These are phyloP conservation scores for Tolypocladium pustulatum DNA, from an alignment of 2,329 filamentous ascomycete species.

Conservation along the genomic window DNA sequence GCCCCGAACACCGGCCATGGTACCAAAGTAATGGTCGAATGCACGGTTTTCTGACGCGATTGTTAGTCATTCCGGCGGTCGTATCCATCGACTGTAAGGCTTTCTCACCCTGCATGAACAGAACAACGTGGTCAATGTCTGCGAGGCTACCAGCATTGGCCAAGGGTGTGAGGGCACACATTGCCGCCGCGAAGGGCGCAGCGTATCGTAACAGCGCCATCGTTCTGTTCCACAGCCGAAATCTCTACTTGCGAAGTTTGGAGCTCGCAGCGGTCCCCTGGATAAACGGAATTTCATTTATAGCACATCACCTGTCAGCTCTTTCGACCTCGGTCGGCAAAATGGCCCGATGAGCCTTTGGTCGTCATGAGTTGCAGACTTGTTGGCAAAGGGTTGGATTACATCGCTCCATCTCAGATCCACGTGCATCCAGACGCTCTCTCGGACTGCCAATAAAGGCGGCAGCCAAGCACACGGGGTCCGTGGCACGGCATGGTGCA, in stretches of 20 bases:
- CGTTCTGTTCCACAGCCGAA: not conserved
- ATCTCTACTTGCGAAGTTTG: not conserved
- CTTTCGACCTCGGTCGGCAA: not conserved
- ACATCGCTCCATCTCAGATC: not conserved
- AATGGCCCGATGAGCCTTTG: not conserved
- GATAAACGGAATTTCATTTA: not conserved
- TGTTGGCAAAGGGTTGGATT: not conserved
- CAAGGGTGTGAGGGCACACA: not conserved
- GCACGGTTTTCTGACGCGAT: conserved; percentile 18
- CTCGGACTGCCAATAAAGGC: not conserved
- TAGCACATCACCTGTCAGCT: not conserved
- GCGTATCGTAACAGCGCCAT: not conserved
- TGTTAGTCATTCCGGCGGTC: not conserved
- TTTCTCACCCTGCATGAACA: not conserved
- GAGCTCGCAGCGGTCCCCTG: not conserved
- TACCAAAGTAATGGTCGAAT: conserved; percentile 41
- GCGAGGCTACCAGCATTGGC: not conserved
- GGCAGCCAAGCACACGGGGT: not conserved
- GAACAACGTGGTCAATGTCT: not conserved
- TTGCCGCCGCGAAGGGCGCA: not conserved
- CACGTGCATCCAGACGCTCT: not conserved
- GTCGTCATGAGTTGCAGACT: not conserved
- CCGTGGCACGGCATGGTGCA: not conserved
- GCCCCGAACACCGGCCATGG: conserved; percentile 43
- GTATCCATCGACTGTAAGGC: not conserved